Percentiles rank a stretch among this genome's conserved stretches.
Conservation (phyloP, 805 yeast species). For the Candida lessepsii region DNA sequence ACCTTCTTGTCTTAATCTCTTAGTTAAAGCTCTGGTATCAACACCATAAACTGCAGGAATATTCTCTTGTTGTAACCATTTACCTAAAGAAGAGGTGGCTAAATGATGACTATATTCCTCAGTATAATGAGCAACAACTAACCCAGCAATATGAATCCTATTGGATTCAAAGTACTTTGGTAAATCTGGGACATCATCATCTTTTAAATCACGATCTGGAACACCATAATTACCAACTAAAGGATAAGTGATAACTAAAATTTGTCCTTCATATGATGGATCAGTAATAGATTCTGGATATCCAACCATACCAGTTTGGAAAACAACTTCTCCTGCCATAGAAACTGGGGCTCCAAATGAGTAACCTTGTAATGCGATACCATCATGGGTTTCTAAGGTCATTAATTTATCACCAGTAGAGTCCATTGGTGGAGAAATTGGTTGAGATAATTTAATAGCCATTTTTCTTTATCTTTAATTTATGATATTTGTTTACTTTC, state of each 20-base stretch:
- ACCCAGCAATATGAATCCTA: constrained; percentile 93
- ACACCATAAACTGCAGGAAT: constrained; percentile 97
- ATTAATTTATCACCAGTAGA: constrained; percentile 77
- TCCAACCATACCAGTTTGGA: constrained; percentile 99
- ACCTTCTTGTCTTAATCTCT: constrained; percentile 88
- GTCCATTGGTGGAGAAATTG: constrained; percentile 89
- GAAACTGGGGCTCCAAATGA: constrained; percentile 92
- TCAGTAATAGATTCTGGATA: constrained; percentile 98
- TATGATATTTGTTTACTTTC: no score
- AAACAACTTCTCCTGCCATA: constrained; percentile 95
- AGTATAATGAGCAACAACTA: constrained; percentile 94
- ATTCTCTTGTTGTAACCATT: constrained; percentile 89
- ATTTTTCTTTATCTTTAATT: background rate
- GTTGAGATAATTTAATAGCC: constrained; percentile 47
- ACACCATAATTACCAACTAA: constrained; percentile 99
- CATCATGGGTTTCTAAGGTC: constrained; percentile 87
- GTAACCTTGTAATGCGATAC: constrained; percentile 85
- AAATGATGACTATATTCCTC: constrained; percentile 93
- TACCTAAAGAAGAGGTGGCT: constrained; percentile 88
- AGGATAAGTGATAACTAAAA: constrained; percentile 93
- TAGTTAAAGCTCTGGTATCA: constrained; percentile 93
- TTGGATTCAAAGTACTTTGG: constrained; percentile 94
- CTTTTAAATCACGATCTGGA: constrained; percentile 72
- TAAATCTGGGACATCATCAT: constrained; percentile 65
- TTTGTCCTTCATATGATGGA: constrained; percentile 98